These are phyloP conservation scores for Phytopythium vexans DNA, from an alignment of 352 stramenopile genomes.

Conservation along the genomic window DNA sequence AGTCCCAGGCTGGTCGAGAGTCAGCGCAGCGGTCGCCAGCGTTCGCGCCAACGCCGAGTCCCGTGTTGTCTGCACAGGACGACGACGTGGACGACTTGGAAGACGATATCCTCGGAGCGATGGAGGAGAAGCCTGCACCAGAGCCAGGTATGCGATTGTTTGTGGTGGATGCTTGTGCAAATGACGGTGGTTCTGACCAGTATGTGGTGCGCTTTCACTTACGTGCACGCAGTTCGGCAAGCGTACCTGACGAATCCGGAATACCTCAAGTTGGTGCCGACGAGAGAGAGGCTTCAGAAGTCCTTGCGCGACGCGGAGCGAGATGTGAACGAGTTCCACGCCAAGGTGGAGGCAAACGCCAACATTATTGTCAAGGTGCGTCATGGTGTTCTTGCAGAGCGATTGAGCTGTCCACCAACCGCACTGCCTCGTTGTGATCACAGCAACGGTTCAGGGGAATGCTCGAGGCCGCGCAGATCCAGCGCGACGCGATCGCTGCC, in stretches of 20 bases:
- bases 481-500: slow-evolving; percentile 42
- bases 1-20: slow-evolving; percentile 54
- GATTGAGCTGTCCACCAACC: slow-evolving; percentile 1
- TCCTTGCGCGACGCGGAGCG: slow-evolving; percentile 62
- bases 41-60: slow-evolving; percentile 57
- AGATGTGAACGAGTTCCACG: slow-evolving; percentile 56
- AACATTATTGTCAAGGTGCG: slow-evolving; percentile 83
- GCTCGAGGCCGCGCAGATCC: slow-evolving; percentile 59
- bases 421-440: slow-evolving; percentile 4
- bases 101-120: slow-evolving; percentile 65
- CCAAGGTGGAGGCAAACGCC: slow-evolving; percentile 68
- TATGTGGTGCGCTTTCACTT: background rate
- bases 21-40: slow-evolving; percentile 63
- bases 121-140: slow-evolving; percentile 58
- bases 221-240: slow-evolving; percentile 12
- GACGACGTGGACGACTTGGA: slow-evolving; percentile 76
- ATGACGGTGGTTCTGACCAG: background rate
- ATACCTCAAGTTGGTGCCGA: slow-evolving; percentile 62
- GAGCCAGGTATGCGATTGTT: slow-evolving; percentile 10
- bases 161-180: background rate
- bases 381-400: background rate
- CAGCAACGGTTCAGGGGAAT: slow-evolving; percentile 83
- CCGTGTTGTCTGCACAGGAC: slow-evolving; percentile 39
- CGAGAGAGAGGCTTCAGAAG: slow-evolving; percentile 67
- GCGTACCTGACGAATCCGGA: slow-evolving; percentile 57